Evolutionary conservation across 441 rosid genomes (phyloP).

Genomic region (Arabidopsis hybrid): DNA sequence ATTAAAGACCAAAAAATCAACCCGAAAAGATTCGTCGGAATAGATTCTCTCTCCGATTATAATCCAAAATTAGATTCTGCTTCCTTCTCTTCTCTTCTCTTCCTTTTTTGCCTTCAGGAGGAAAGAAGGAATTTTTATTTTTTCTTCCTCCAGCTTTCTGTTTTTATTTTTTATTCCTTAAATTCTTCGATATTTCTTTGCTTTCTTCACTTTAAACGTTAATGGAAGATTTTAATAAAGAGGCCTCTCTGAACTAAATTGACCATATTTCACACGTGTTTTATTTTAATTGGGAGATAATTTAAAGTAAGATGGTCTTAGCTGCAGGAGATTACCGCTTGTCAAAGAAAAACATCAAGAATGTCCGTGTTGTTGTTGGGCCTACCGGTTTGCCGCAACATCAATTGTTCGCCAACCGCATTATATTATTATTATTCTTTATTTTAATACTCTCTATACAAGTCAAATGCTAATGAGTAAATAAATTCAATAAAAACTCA

Average conservation of each 20-base stretch:
- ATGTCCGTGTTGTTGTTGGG: conserved; percentile 29
- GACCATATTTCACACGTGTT: background rate
- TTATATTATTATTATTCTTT: background rate
- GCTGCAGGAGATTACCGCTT: background rate
- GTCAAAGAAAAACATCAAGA: conserved; percentile 13
- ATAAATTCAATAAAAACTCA: background rate
- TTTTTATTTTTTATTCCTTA: background rate
- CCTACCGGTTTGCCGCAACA: conserved; percentile 35
- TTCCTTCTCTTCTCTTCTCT: conserved; percentile 23
- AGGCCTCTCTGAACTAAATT: conserved; percentile 11
- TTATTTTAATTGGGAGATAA: background rate
- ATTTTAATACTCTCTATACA: background rate
- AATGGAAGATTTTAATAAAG: conserved; percentile 17
- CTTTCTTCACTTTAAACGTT: conserved; percentile 21
- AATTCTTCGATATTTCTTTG: background rate
- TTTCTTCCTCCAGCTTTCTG: conserved; percentile 17
- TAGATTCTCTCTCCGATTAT: conserved; percentile 13
- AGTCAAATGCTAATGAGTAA: conserved; percentile 22
- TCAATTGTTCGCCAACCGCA: conserved; percentile 8
- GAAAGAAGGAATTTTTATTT: conserved; percentile 36
- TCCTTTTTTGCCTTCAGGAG: conserved; percentile 12
- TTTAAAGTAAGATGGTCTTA: background rate
- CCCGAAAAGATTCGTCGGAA: background rate
- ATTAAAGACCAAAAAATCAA: conserved; percentile 1
- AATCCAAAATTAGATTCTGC: conserved; percentile 17